Evolutionary conservation across 1,284 basidiomycete species (phyloP), one percentile per base, ranked within the genome.

Genomic region (Papiliotrema nemorosa): DNA sequence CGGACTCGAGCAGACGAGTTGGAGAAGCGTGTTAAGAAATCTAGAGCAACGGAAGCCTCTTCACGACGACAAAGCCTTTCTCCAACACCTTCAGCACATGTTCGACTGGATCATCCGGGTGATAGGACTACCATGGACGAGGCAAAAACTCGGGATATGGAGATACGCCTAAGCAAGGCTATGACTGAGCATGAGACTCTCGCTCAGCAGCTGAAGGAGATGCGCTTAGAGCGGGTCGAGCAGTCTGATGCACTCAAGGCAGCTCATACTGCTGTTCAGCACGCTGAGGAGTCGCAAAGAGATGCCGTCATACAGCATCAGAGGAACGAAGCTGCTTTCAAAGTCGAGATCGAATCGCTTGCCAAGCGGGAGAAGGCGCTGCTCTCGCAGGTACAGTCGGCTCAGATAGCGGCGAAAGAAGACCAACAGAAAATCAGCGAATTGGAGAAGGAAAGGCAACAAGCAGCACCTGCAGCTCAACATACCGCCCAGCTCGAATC

Each of bases 91-190:
- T n/a, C n/a, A n/a, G n/a, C n/a, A n/a, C n/a, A n/a, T n/a, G n/a
- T n/a, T n/a, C n/a, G n/a, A n/a, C 29, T 31, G 29, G 43, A 44
- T 6, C 29, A 56, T 33, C 31, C 36, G 12, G 60, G 47, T 5
- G 57, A 60, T 38, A 25, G 61, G 38, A 62, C 61, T 10, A 61
- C 57, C 22, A 41, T 50, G 7, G 62, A 46, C 10, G 54, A 66
- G 36, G 53, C 50, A 3, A 57, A 62, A 41, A 54, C 47, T 3
- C 42, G 62, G 27, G 67, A 69, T 49, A 43, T 66, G 26, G 65
- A 67, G 51, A 69, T 69, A 31, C 41, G 65, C 22, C 52, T 67
- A 5, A 55, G 59, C 18, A 67, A 67, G 48, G 58, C 64, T 16
- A 14, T 58, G 44, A 40, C 54, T 5, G 66, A 69, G 25, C 44